Evolutionary conservation across 345 rosid species (phyloP).

Genomic region (Firmiana major): DNA sequence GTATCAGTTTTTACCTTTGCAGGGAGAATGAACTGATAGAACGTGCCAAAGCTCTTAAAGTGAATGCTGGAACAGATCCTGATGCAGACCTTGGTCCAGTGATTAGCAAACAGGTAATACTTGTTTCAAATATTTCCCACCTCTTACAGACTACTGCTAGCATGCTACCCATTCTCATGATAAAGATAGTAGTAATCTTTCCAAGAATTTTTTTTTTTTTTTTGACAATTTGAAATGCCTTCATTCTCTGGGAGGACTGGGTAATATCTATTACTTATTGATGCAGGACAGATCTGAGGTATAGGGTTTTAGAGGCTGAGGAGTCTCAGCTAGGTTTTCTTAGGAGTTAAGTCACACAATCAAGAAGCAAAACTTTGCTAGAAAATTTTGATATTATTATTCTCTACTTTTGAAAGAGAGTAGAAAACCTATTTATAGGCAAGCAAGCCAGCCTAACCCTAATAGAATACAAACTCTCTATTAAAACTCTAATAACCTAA

Average conservation of each 20-base stretch:
- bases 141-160: neutral
- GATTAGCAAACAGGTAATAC: constrained; percentile 74
- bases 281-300: too few relatives aligned
- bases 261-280: neutral
- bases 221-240: neutral
- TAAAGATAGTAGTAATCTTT: neutral
- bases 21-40: constrained; percentile 79
- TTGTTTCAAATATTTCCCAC: neutral
- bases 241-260: neutral
- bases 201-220: too few relatives aligned
- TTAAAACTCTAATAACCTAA: too few relatives aligned
- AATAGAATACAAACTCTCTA: too few relatives aligned
- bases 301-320: too few relatives aligned
- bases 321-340: too few relatives aligned
- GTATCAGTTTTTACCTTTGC: constrained; percentile 6
- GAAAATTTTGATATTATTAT: too few relatives aligned
- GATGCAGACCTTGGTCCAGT: constrained; percentile 96
- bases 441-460: too few relatives aligned
- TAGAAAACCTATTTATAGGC: too few relatives aligned
- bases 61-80: constrained; percentile 76
- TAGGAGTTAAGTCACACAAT: too few relatives aligned
- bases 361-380: too few relatives aligned
- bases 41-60: constrained; percentile 79
- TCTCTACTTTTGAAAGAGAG: too few relatives aligned
- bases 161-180: neutral